Percentiles rank a stretch among this genome's conserved stretches.
phyloP scores from a whole-genome alignment of 257 asterid genomes.

The Solanum clarkiae region DNA sequence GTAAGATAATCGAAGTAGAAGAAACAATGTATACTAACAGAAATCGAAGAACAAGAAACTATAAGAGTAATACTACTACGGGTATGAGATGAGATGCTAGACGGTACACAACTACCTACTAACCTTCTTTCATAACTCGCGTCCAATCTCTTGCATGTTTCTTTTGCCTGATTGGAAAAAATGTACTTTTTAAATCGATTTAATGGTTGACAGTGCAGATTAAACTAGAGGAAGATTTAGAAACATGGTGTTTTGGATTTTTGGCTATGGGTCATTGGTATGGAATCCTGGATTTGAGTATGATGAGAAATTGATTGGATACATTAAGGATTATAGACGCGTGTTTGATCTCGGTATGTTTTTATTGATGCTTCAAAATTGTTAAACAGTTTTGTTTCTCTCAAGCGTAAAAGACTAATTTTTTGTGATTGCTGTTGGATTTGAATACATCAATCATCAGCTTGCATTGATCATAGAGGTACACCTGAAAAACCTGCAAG shows the following conservation, averaged over 20 bases:
- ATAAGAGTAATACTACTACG: neutral
- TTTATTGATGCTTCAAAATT: neutral
- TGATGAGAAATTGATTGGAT: conserved; percentile 75
- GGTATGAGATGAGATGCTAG: neutral
- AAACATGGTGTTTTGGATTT: conserved; percentile 80
- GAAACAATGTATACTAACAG: neutral
- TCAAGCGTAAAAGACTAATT: too few species aligned
- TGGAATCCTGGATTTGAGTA: conserved; percentile 94
- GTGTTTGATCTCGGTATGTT: conserved; percentile 80
- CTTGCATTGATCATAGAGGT: conserved; percentile 94
- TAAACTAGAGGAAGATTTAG: neutral
- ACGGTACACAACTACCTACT: neutral
- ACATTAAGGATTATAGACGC: conserved; percentile 68
- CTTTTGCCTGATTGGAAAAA: neutral
- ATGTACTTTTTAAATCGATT: neutral
- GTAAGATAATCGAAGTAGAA: neutral
- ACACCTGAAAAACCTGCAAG: conserved; percentile 93
- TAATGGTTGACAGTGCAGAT: neutral
- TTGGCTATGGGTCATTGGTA: conserved; percentile 85
- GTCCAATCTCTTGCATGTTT: neutral
- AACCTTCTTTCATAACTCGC: neutral
- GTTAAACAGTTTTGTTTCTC: neutral
- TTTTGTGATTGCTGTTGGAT: neutral
- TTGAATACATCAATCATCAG: conserved; percentile 20
- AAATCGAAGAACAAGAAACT: neutral